A percentile compares a stretch with the other conserved stretches of the same genome.
Evolutionary conservation across 768 basidiomycete species (phyloP).

Genomic region (Suillus lakei): DNA sequence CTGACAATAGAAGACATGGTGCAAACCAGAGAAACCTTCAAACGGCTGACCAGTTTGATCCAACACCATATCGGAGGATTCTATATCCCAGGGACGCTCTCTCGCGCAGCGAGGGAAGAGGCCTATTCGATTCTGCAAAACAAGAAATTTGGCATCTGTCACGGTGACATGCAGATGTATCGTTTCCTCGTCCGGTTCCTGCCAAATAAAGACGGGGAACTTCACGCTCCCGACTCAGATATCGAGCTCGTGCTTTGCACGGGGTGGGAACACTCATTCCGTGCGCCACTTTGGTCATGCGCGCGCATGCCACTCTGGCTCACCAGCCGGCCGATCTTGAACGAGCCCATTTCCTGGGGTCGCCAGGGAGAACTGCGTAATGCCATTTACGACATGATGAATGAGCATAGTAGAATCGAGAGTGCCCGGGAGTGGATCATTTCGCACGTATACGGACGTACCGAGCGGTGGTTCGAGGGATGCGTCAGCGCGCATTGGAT

Average conservation of each 20-base stretch:
- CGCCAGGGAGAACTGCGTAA: conserved; percentile 27
- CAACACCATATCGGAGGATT: conserved; percentile 35
- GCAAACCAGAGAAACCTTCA: conserved; percentile 30
- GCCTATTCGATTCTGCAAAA: conserved; percentile 29
- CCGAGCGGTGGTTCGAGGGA: conserved; percentile 39
- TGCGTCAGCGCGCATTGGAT: conserved; percentile 32
- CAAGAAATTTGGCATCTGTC: conserved; percentile 29
- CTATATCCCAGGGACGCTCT: conserved; percentile 31
- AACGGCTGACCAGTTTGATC: conserved; percentile 25
- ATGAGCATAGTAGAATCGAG: conserved; percentile 16
- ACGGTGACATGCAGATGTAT: conserved; percentile 35
- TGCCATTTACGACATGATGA: conserved; percentile 26
- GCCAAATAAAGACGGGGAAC: conserved; percentile 17
- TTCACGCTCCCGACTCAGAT: conserved; percentile 18
- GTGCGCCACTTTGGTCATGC: conserved; percentile 38
- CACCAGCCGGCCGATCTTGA: conserved; percentile 18
- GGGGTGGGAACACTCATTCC: conserved; percentile 36
- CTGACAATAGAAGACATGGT: conserved; percentile 28
- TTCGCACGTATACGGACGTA: conserved; percentile 31
- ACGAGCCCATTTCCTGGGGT: conserved; percentile 28
- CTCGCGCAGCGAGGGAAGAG: conserved; percentile 26
- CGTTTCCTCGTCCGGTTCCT: conserved; percentile 32
- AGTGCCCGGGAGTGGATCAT: conserved; percentile 30
- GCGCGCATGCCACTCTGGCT: conserved; percentile 36
- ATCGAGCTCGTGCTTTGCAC: conserved; percentile 25